A percentile compares a stretch with the other conserved stretches of the same genome.
These are phyloP conservation scores for Ustilago bromivora DNA, from an alignment of 1,284 basidiomycete genomes.

Conservation along the genomic window DNA sequence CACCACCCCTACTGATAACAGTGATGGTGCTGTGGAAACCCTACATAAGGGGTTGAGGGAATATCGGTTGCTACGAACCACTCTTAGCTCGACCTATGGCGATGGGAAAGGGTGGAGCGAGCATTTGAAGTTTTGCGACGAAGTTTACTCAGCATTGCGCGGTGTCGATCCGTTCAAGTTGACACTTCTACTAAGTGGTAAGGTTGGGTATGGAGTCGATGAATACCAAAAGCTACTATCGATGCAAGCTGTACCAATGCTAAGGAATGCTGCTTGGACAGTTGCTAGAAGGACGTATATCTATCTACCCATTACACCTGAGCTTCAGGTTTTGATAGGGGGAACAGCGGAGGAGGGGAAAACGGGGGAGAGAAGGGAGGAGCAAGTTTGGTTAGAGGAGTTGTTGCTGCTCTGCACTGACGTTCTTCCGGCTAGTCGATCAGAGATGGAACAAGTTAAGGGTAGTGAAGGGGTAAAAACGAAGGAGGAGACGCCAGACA, in stretches of 20 bases:
- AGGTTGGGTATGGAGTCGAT: conserved; percentile 15
- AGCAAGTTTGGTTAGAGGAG: conserved; percentile 3
- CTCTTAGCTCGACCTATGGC: neutral
- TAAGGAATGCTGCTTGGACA: conserved; percentile 30
- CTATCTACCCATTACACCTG: conserved; percentile 24
- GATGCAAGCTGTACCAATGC: conserved; percentile 15
- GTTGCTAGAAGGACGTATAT: conserved; percentile 35
- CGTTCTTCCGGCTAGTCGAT: neutral
- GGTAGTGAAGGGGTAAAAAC: too few species aligned
- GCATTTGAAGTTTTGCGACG: conserved; percentile 19
- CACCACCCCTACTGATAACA: neutral
- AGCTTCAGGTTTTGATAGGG: conserved; percentile 3
- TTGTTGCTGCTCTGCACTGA: conserved; percentile 23
- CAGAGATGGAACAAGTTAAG: neutral
- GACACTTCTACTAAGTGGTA: conserved; percentile 1
- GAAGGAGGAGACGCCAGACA: conserved; percentile 9
- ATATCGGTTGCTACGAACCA: conserved; percentile 3
- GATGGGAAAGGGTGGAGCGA: neutral
- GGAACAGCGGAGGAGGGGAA: neutral
- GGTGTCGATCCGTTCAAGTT: conserved; percentile 24
- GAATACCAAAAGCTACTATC: conserved; percentile 33
- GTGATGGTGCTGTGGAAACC: neutral
- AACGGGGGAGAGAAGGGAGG: neutral
- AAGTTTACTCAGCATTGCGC: conserved; percentile 17
- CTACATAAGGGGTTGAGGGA: conserved; percentile 17